Conservation (phyloP, 208 protist genomes). For the Porcisia deanei region DNA sequence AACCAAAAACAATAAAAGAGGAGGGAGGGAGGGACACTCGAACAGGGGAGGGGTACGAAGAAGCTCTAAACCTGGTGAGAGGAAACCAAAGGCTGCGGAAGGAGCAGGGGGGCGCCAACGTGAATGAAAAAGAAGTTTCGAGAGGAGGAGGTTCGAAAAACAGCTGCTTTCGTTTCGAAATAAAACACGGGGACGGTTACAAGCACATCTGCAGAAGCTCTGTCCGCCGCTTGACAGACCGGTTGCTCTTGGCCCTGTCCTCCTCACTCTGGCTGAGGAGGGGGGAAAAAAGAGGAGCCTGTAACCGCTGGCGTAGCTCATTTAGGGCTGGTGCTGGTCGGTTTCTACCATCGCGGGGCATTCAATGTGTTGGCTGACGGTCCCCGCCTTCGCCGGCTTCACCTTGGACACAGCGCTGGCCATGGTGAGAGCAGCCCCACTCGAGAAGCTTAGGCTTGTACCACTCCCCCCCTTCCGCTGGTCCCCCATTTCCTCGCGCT, state of each 20-base stretch:
- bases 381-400: neutral
- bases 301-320: neutral
- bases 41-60: neutral
- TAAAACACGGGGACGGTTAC: neutral
- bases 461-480: neutral
- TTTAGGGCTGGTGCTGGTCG: neutral
- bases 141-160: neutral
- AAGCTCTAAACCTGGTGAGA: neutral
- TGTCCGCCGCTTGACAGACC: neutral
- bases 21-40: neutral
- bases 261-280: too few relatives aligned
- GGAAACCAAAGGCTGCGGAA: neutral
- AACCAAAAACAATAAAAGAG: neutral
- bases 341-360: neutral
- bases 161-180: neutral
- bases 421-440: neutral
- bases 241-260: neutral
- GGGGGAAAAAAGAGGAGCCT: conserved; percentile 4
- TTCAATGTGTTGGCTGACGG: neutral
- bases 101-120: neutral
- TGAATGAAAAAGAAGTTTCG: neutral
- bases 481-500: conserved; percentile 19
- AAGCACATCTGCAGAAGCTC: neutral
- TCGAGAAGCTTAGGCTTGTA: neutral
- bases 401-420: neutral